Base-by-base conservation (phyloP, 1,139 yeast genomes). In the Suhomyces atakaporum region DNA sequence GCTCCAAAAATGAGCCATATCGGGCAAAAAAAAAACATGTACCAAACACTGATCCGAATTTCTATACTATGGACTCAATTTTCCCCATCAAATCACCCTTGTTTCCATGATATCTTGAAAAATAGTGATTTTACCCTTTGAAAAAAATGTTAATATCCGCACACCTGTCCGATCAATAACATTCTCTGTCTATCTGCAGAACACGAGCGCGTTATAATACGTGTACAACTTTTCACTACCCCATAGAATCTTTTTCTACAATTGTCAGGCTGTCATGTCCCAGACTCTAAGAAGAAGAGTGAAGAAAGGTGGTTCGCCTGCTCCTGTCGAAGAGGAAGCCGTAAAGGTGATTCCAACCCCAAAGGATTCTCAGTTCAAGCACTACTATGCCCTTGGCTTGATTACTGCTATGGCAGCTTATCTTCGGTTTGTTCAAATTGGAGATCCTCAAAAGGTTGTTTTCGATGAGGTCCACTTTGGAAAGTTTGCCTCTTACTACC, bases 401-500 rank as follows among this genome's bases (percentile, higher is more conserved):
- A 71, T 88, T 7, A 86, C 96, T 0, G 49, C 67, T 0, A 47
- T 83, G 27, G 95, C 97, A 0, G 75, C 84, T 37, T 66, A 66
- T 27, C 74, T 88, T 5, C 75, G 99, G 47, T 89, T 90, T 61
- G 76, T 76, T 51, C 69, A 75, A 44, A 74, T 92, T 43, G 73
- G 81, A 54, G 73, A 72, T 44, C 98, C 98, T 2, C 69, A 73
- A 42, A 85, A 85, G 58, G 98, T 94, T 38, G 98, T 94, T 16
- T 94, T 94, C 54, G 99, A 94, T 66, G 99, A 94, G 60, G 98
- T 92, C 21, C 98, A 92, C 62, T 92, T 92, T 56, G 98, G 98
- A 29, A 89, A 89, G 57, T 89, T 90, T 63, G 97, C 97, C 16
- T 82, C 95, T 12, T 88, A 86, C 57, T 87, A 87, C 59, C 63